A percentile compares a stretch with the other conserved stretches of the same genome.
Evolutionary conservation across 2,329 filamentous ascomycete genomes (phyloP).

Genomic region (Aspergillus sp.): DNA sequence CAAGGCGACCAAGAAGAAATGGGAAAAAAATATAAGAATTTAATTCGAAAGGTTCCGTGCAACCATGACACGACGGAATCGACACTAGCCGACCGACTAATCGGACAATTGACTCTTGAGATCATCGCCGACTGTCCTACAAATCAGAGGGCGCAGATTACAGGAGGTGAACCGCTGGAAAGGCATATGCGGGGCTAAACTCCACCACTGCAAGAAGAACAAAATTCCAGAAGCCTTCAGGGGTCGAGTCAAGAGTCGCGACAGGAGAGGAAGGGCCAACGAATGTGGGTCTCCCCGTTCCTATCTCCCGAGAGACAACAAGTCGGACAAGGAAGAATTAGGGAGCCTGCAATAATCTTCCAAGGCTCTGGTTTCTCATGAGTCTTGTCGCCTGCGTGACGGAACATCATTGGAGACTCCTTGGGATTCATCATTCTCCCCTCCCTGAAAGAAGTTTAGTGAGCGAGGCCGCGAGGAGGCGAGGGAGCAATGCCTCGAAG

Average conservation of each 20-base stretch:
- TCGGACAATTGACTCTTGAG: slow-evolving; percentile 27
- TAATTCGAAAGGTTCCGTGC: slow-evolving; percentile 8
- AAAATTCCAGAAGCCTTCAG: slow-evolving; percentile 29
- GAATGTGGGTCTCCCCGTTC: slow-evolving; percentile 20
- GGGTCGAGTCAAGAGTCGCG: slow-evolving; percentile 21
- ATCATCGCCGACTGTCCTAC: slow-evolving; percentile 28
- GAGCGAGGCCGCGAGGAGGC: background rate
- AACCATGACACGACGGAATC: slow-evolving; percentile 21
- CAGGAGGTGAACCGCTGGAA: slow-evolving; percentile 24
- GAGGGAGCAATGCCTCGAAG: background rate
- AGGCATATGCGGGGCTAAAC: slow-evolving; percentile 26
- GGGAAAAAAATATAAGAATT: slow-evolving; percentile 4
- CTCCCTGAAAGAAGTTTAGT: background rate
- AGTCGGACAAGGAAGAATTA: slow-evolving; percentile 1
- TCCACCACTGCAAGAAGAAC: slow-evolving; percentile 21
- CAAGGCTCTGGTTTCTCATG: background rate
- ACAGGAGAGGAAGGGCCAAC: slow-evolving; percentile 9
- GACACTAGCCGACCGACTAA: slow-evolving; percentile 23
- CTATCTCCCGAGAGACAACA: slow-evolving; percentile 19
- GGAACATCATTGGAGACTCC: background rate
- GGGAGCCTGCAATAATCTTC: background rate
- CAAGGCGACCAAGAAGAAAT: background rate
- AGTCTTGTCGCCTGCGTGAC: background rate
- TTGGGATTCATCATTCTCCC: background rate
- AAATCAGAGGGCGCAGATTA: slow-evolving; percentile 31